These are phyloP conservation scores for Colletotrichum karsti DNA, from an alignment of 2,329 filamentous ascomycete genomes.

Conservation along the genomic window DNA sequence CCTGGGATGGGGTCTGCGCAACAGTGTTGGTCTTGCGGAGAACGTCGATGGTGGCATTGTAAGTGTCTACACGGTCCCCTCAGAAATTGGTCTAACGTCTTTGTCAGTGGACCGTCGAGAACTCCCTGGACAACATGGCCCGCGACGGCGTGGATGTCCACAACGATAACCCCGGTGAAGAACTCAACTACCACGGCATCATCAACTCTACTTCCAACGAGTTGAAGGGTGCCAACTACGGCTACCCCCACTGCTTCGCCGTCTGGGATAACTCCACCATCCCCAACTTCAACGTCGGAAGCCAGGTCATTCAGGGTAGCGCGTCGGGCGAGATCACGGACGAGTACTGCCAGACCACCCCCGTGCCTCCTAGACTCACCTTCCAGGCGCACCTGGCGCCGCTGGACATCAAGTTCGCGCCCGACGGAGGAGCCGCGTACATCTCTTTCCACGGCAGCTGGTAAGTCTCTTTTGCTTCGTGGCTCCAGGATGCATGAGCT, in stretches of 20 bases:
- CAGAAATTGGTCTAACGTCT: neutral
- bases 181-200: slow-evolving; percentile 77
- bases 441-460: slow-evolving; percentile 80
- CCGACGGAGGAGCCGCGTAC: slow-evolving; percentile 66
- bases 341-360: slow-evolving; percentile 46
- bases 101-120: slow-evolving; percentile 67
- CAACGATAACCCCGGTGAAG: slow-evolving; percentile 75
- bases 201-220: slow-evolving; percentile 48
- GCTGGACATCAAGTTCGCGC: slow-evolving; percentile 74
- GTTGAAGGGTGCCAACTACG: slow-evolving; percentile 37
- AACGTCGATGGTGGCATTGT: slow-evolving; percentile 60
- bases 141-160: slow-evolving; percentile 68
- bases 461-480: slow-evolving; percentile 44
- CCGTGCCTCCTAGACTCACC: slow-evolving; percentile 62
- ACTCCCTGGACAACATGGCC: slow-evolving; percentile 72
- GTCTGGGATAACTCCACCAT: slow-evolving; percentile 63
- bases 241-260: slow-evolving; percentile 58
- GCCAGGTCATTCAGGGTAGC: slow-evolving; percentile 55
- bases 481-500: neutral
- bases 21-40: slow-evolving; percentile 75
- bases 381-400: slow-evolving; percentile 75
- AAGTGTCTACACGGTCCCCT: neutral
- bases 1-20: slow-evolving; percentile 75
- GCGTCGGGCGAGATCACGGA: slow-evolving; percentile 33
- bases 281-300: slow-evolving; percentile 51